A percentile compares a stretch with the other conserved stretches of the same genome.
Conservation (phyloP, 2,329 filamentous ascomycete genomes). For the Penicillium sp. region DNA sequence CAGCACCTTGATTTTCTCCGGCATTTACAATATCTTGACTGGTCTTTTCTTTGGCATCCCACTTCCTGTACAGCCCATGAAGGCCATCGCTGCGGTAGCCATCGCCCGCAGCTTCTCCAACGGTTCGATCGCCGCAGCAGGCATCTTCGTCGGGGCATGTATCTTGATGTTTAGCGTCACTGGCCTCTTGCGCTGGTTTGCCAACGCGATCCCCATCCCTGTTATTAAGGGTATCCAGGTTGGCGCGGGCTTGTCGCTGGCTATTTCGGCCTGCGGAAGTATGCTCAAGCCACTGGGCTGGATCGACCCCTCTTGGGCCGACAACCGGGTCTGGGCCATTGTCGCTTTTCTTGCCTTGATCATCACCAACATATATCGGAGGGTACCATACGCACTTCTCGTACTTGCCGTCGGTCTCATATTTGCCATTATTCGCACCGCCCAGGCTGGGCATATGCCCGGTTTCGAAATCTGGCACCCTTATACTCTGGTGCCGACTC, state of each 20-base stretch:
- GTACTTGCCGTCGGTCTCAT: slow-evolving; percentile 65
- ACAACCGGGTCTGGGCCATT: slow-evolving; percentile 76
- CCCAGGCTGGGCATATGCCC: slow-evolving; percentile 41
- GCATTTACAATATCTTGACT: slow-evolving; percentile 77
- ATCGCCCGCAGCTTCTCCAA: slow-evolving; percentile 63
- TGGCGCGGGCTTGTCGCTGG: slow-evolving; percentile 77
- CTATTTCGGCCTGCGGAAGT: slow-evolving; percentile 67
- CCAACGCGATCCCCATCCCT: slow-evolving; percentile 70
- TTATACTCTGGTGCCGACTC: slow-evolving; percentile 44
- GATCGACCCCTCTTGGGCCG: slow-evolving; percentile 59
- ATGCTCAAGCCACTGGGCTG: slow-evolving; percentile 66
- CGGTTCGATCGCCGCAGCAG: slow-evolving; percentile 72
- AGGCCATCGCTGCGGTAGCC: slow-evolving; percentile 87
- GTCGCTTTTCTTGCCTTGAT: slow-evolving; percentile 67
- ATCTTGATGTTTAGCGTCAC: slow-evolving; percentile 74
- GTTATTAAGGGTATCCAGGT: slow-evolving; percentile 94
- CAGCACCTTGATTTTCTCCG: slow-evolving; percentile 81
- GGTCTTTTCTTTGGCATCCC: slow-evolving; percentile 81
- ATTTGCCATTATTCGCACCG: slow-evolving; percentile 52
- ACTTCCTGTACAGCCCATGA: slow-evolving; percentile 83
- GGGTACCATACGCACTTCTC: slow-evolving; percentile 71
- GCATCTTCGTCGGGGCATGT: slow-evolving; percentile 68
- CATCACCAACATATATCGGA: slow-evolving; percentile 57
- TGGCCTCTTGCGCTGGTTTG: slow-evolving; percentile 69
- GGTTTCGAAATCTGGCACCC: slow-evolving; percentile 59